Evolutionary conservation across 2,329 filamentous ascomycete genomes (phyloP).

Genomic region (Alternaria alternata): DNA sequence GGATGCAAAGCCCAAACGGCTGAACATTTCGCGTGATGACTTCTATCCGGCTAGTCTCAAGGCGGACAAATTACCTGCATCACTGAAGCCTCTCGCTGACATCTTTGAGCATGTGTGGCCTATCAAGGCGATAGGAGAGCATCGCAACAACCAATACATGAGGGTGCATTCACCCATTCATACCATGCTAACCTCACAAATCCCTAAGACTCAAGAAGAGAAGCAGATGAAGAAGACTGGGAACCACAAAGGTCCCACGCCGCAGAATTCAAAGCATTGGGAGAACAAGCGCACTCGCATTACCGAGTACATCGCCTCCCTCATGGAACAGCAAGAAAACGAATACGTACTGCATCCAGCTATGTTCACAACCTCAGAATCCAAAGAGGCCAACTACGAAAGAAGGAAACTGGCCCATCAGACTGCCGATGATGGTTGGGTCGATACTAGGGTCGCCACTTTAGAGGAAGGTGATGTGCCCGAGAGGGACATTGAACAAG

Average conservation of each 20-base stretch:
- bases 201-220: slow-evolving; percentile 74
- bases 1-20: slow-evolving; percentile 33
- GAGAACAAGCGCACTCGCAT: slow-evolving; percentile 81
- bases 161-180: slow-evolving; percentile 85
- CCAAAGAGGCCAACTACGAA: slow-evolving; percentile 62
- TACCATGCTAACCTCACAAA: slow-evolving; percentile 79
- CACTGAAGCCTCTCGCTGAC: slow-evolving; percentile 71
- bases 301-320: slow-evolving; percentile 76
- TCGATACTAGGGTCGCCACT: slow-evolving; percentile 74
- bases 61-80: slow-evolving; percentile 51
- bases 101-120: slow-evolving; percentile 93
- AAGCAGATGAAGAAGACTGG: slow-evolving; percentile 62
- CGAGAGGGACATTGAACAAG: slow-evolving; percentile 75
- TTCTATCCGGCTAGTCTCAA: slow-evolving; percentile 58
- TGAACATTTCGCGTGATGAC: slow-evolving; percentile 56
- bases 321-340: slow-evolving; percentile 80
- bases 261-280: slow-evolving; percentile 71
- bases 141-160: slow-evolving; percentile 68
- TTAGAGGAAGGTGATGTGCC: slow-evolving; percentile 73
- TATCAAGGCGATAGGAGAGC: slow-evolving; percentile 85
- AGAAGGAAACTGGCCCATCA: slow-evolving; percentile 62
- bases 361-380: slow-evolving; percentile 66
- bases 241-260: slow-evolving; percentile 60
- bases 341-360: slow-evolving; percentile 87
- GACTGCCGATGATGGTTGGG: slow-evolving; percentile 73